A percentile compares a stretch with the other conserved stretches of the same genome.
Evolutionary conservation across 225 moss, liverwort and hornwort genomes (phyloP).

Genomic region (Straminergon stramineum): DNA sequence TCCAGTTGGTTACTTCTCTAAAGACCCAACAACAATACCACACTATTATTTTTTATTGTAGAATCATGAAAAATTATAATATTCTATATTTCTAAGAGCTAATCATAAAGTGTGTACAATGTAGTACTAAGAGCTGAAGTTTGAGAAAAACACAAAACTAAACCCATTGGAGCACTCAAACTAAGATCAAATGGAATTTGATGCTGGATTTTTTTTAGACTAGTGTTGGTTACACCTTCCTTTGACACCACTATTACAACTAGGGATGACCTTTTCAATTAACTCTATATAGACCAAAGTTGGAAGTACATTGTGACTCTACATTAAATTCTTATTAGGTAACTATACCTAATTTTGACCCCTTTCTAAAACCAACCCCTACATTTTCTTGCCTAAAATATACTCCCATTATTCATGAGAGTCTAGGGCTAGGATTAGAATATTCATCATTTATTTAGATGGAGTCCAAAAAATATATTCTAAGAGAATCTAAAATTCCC

Average conservation of each 20-base stretch:
- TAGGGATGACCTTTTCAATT: too few relatives aligned
- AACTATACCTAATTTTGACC: too few relatives aligned
- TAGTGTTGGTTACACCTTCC: too few relatives aligned
- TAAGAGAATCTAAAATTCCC: not conserved
- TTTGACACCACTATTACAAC: too few relatives aligned
- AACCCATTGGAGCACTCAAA: too few relatives aligned
- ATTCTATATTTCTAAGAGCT: not conserved
- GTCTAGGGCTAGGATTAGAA: fast-evolving
- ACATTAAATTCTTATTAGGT: too few relatives aligned
- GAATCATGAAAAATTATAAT: not conserved
- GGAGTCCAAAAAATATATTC: not conserved
- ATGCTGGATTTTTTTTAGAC: too few relatives aligned
- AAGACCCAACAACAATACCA: not conserved
- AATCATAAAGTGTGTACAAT: too few relatives aligned
- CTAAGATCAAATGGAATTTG: too few relatives aligned
- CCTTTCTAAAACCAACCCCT: not conserved
- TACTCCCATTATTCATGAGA: not conserved
- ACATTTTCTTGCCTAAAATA: not conserved
- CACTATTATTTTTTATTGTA: not conserved
- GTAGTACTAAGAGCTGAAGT: too few relatives aligned
- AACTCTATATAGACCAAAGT: not conserved
- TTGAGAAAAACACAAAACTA: too few relatives aligned
- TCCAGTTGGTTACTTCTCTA: not conserved
- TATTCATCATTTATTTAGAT: not conserved
- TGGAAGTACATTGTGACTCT: too few relatives aligned